Evolutionary conservation across 805 yeast genomes (phyloP).

Genomic region (Candida quercuum): DNA sequence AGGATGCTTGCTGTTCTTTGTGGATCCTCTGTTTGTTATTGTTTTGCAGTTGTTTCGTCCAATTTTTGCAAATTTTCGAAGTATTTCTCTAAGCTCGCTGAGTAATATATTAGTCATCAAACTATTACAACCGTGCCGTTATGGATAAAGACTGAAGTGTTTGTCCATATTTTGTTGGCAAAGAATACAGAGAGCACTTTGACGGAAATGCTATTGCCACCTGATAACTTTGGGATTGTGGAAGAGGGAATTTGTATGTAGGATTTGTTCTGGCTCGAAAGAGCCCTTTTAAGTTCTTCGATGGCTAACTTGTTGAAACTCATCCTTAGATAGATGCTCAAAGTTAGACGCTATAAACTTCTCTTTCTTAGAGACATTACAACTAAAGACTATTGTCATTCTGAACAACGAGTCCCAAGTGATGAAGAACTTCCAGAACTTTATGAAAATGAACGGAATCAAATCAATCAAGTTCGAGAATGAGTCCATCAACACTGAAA

Average conservation of each 20-base stretch:
- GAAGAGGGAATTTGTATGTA: conserved; percentile 68
- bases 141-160: conserved; percentile 1
- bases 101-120: not conserved
- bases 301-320: too few species aligned
- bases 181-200: too few species aligned
- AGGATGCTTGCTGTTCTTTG: too few species aligned
- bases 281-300: not conserved
- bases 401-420: conserved; percentile 80
- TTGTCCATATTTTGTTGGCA: conserved; percentile 2
- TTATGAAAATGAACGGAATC: conserved; percentile 52
- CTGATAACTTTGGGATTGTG: conserved; percentile 87
- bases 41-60: not conserved
- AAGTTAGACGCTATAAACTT: conserved; percentile 70
- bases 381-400: conserved; percentile 61
- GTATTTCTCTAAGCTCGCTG: not conserved
- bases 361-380: conserved; percentile 72
- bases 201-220: conserved; percentile 94
- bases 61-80: not conserved
- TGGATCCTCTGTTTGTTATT: not conserved
- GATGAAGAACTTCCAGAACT: conserved; percentile 60
- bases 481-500: conserved; percentile 21
- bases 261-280: not conserved
- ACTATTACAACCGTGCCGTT: not conserved
- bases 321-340: conserved; percentile 76
- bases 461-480: conserved; percentile 36